A percentile compares a stretch with the other conserved stretches of the same genome.
Evolutionary conservation across 202 grass and related monocot genomes (phyloP).

Genomic region (Zizania palustris): DNA sequence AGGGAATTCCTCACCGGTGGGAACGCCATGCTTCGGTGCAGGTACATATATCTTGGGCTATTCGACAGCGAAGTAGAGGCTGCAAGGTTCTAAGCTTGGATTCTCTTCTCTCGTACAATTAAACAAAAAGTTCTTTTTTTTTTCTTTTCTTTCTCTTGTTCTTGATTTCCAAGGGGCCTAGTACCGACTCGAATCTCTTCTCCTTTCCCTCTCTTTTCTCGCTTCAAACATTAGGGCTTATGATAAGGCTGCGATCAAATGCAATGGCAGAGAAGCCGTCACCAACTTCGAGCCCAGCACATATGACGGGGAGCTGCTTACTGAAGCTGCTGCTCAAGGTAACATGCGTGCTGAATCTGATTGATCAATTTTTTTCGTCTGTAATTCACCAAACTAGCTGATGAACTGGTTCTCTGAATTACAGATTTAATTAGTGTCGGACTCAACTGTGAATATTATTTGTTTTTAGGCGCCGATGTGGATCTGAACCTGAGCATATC

Average conservation of each 20-base stretch:
- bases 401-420: background rate
- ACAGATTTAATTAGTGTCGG: background rate
- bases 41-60: slow-evolving; percentile 99
- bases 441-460: background rate
- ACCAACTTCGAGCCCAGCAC: slow-evolving; percentile 85
- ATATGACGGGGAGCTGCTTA: slow-evolving; percentile 69
- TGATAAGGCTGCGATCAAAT: slow-evolving; percentile 93
- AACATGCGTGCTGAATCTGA: slow-evolving; percentile 5
- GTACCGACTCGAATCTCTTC: slow-evolving; percentile 70
- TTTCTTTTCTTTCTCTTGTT: slow-evolving; percentile 38
- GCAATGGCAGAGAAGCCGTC: slow-evolving; percentile 83
- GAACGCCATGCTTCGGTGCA: slow-evolving; percentile 80
- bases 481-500: slow-evolving; percentile 95
- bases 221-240: slow-evolving; percentile 69
- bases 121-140: slow-evolving; percentile 26
- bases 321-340: slow-evolving; percentile 64
- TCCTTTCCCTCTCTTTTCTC: slow-evolving; percentile 35
- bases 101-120: slow-evolving; percentile 49
- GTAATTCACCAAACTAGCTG: background rate
- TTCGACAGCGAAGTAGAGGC: slow-evolving; percentile 99
- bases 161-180: slow-evolving; percentile 47
- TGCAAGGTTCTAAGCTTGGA: slow-evolving; percentile 93
- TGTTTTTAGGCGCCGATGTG: slow-evolving; percentile 53
- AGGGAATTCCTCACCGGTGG: slow-evolving; percentile 68
- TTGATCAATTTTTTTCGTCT: background rate